Evolutionary conservation across 257 asterid species (phyloP).

Genomic region (Solanum arcanum): DNA sequence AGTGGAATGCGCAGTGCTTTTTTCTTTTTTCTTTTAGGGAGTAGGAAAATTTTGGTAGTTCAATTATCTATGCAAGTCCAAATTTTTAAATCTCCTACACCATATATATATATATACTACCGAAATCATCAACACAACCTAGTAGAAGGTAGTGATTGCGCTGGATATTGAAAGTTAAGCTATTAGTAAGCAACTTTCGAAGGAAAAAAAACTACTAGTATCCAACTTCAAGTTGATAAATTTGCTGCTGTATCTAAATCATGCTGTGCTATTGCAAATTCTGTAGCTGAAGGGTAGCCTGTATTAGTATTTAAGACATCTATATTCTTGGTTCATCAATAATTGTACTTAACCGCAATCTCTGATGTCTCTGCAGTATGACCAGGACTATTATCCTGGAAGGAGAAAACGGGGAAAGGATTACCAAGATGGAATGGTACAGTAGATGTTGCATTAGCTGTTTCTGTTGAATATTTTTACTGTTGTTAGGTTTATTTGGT

Average conservation of each 20-base stretch:
- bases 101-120: not conserved
- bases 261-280: not conserved
- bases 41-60: not conserved
- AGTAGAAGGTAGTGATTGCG: not conserved
- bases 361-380: conserved; percentile 37
- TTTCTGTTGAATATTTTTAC: not conserved
- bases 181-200: not conserved
- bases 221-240: not conserved
- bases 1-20: not conserved
- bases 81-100: not conserved
- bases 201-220: not conserved
- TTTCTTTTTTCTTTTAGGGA: not conserved
- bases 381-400: conserved; percentile 94
- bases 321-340: not conserved
- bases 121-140: not conserved
- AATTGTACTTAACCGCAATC: not conserved
- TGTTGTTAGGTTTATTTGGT: not conserved
- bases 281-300: not conserved
- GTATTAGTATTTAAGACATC: not conserved
- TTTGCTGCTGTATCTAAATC: not conserved
- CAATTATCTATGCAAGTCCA: not conserved
- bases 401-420: conserved; percentile 95
- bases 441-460: not conserved
- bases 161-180: not conserved
- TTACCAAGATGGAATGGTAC: conserved; percentile 82